A percentile compares a stretch with the other conserved stretches of the same genome.
Evolutionary conservation across 1,139 yeast species (phyloP).

Genomic region (Candida sp.): DNA sequence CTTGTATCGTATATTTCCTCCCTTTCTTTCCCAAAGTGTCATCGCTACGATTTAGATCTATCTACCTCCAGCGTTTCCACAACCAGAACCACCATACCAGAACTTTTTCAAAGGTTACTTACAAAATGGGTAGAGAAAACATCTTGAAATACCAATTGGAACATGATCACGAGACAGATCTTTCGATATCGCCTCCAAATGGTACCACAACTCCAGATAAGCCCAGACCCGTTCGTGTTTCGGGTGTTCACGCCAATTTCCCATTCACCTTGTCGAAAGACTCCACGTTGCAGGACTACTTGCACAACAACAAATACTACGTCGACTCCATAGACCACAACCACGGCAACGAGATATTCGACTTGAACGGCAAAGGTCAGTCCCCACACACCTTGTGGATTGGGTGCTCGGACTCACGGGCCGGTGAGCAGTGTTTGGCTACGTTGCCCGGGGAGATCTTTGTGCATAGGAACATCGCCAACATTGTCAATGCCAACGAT

Average conservation of each 20-base stretch:
- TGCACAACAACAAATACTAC: constrained; percentile 70
- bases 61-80: not conserved
- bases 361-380: constrained; percentile 82
- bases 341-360: constrained; percentile 67
- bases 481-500: constrained; percentile 75
- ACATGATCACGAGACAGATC: constrained; percentile 44
- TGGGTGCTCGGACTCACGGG: constrained; percentile 95
- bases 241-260: constrained; percentile 24
- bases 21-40: not conserved
- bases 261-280: constrained; percentile 63
- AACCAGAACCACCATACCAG: not conserved
- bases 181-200: constrained; percentile 17
- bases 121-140: constrained; percentile 49
- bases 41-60: not conserved
- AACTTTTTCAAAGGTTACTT: constrained; percentile 3
- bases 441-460: constrained; percentile 93
- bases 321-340: constrained; percentile 62
- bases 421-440: constrained; percentile 80
- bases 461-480: constrained; percentile 94
- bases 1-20: not conserved
- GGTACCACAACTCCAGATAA: constrained; percentile 1
- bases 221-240: constrained; percentile 10
- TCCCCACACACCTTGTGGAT: constrained; percentile 95
- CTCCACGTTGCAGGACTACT: constrained; percentile 66
- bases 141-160: constrained; percentile 46